Percentiles rank a stretch among this genome's conserved stretches.
Conservation (phyloP, 129 eudicot species). For the Escallonia herrerae region DNA sequence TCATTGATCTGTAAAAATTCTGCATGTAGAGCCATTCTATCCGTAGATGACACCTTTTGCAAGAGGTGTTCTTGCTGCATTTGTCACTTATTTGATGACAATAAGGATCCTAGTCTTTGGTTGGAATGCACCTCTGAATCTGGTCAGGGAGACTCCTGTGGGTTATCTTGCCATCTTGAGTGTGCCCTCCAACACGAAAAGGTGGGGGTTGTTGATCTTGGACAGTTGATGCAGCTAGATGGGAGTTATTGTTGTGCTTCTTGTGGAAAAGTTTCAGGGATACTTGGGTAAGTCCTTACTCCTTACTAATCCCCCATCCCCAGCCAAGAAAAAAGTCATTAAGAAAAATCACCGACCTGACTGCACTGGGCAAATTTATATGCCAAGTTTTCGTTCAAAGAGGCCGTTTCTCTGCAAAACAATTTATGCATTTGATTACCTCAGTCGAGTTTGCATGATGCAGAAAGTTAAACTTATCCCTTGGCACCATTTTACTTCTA, state of each 20-base stretch:
- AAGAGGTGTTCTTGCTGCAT: conserved; percentile 91
- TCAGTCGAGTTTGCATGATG: neutral
- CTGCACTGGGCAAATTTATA: no score
- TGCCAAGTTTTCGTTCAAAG: no score
- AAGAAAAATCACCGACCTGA: no score
- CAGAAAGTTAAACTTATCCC: neutral
- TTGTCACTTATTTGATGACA: conserved; percentile 77
- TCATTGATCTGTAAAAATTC: conserved; percentile 71
- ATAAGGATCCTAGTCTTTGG: conserved; percentile 97
- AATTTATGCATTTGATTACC: no score
- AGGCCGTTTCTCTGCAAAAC: no score
- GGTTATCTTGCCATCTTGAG: conserved; percentile 81
- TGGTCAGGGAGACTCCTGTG: conserved; percentile 55
- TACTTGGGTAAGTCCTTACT: conserved; percentile 69
- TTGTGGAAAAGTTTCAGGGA: conserved; percentile 81
- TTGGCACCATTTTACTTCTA: neutral
- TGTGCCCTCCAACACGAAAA: conserved; percentile 66
- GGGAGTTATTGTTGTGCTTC: conserved; percentile 93
- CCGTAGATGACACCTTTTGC: conserved; percentile 65
- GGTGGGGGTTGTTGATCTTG: conserved; percentile 76
- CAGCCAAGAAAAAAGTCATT: no score
- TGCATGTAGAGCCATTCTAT: conserved; percentile 73
- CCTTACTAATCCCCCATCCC: neutral
- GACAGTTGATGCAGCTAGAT: conserved; percentile 71
- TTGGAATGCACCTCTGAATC: conserved; percentile 77